These are phyloP conservation scores for Kwoniella heveanensis DNA, from an alignment of 768 basidiomycete species.

Conservation along the genomic window DNA sequence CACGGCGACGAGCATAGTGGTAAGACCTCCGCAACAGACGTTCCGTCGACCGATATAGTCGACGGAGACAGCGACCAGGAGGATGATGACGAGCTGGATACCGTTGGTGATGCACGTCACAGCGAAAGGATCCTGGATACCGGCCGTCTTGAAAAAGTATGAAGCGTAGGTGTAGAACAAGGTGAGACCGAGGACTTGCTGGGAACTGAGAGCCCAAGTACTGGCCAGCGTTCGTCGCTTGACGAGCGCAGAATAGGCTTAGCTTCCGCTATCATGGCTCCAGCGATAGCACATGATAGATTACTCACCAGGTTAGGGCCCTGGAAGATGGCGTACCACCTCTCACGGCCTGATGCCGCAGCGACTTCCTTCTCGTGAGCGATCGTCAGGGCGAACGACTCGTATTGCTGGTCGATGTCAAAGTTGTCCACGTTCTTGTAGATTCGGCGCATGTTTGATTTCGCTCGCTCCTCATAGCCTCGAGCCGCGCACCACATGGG, in stretches of 20 bases:
- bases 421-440: slow-evolving; percentile 19
- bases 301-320: slow-evolving; percentile 20
- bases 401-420: slow-evolving; percentile 26
- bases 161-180: slow-evolving; percentile 23
- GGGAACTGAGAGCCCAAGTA: slow-evolving; percentile 19
- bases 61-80: slow-evolving; percentile 14
- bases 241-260: no score
- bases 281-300: no score
- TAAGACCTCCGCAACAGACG: slow-evolving; percentile 24
- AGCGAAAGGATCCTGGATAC: slow-evolving; percentile 28
- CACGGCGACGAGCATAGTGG: slow-evolving; percentile 16
- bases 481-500: slow-evolving; percentile 22
- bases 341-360: background rate
- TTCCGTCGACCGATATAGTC: slow-evolving; percentile 24
- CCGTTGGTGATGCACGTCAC: slow-evolving; percentile 28
- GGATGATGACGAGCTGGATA: slow-evolving; percentile 26
- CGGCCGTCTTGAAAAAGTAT: slow-evolving; percentile 24
- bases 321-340: slow-evolving; percentile 22
- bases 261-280: no score
- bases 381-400: slow-evolving; percentile 16
- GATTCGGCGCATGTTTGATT: slow-evolving; percentile 12
- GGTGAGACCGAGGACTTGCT: slow-evolving; percentile 24
- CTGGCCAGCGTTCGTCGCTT: slow-evolving; percentile 27
- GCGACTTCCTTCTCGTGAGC: slow-evolving; percentile 24
- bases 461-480: slow-evolving; percentile 16